Evolutionary conservation across 2,329 filamentous ascomycete genomes (phyloP), one percentile per base, ranked within the genome.

Genomic region (Trichoderma asperellum): DNA sequence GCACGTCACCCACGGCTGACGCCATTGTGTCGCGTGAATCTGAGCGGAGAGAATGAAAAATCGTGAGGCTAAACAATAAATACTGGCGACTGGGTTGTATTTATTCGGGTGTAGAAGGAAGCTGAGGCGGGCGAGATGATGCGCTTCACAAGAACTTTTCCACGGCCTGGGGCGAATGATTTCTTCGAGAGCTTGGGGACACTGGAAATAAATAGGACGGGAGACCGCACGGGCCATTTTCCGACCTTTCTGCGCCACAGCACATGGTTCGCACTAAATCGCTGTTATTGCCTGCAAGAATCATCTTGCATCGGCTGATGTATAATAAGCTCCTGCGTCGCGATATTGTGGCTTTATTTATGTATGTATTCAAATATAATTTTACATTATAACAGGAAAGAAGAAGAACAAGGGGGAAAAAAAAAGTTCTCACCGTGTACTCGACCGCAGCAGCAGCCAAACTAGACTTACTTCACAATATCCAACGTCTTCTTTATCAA

Each of bases 1-100:
- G 79, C 69, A 80, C 79, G 71, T 77, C 79, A 72, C 81, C 79
- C 69, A 83, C 79, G 74, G 82, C 81, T 73, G 83, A 83, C 66
- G 83, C 83, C 83, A 85, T 84, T 72, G 69, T 75, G 57, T 62
- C 49, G 64, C 43, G 21, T 43, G 40, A 43, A 37, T 61, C 35
- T 34, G 12, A 57, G 6, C 1, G 7, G 34, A 16, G 24, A 11
- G 7, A n/a, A 43, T 43, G 4, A 27, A 43, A 18, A 16, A 1
- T 32, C 35, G 62, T 56, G 14, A 21, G 2, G 47, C 4, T 4
- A 6, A 5, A 43, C 4, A 8, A 21, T 29, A 4, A 29, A 55
- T 29, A 57, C 29, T n/a, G 52, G 7, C 52, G n/a, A 55, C 24
- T 7, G 21, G 11, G 16, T 4, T 8, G 40, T 2, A 16, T 16